Percentiles rank a stretch among this genome's conserved stretches.
Evolutionary conservation across 169 alveolate species (phyloP).

Genomic region (Eimeria brunetti): DNA sequence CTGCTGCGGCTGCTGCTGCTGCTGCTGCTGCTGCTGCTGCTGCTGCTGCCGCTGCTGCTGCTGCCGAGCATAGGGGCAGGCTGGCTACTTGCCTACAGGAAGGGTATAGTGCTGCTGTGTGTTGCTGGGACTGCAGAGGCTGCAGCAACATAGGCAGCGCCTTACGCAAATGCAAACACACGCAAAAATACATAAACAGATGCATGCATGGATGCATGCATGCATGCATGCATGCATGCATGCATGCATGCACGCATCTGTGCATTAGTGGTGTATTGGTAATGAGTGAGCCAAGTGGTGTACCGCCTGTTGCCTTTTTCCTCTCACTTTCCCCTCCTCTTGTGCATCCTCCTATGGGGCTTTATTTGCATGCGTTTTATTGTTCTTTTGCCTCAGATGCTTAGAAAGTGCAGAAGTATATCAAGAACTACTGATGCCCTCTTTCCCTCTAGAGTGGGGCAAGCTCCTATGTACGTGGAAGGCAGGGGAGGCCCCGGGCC

Average conservation of each 20-base stretch:
- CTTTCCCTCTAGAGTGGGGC: conserved; percentile 60
- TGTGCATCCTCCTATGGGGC: neutral
- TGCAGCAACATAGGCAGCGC: neutral
- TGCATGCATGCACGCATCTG: neutral
- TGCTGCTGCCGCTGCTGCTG: no score
- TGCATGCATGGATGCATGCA: neutral
- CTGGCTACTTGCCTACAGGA: no score
- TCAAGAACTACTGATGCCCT: conserved; percentile 49
- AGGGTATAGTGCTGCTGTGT: no score
- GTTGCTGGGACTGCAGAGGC: neutral
- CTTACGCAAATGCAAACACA: neutral
- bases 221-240: neutral
- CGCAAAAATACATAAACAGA: neutral
- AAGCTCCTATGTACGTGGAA: conserved; percentile 61
- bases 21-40: no score
- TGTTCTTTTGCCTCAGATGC: neutral
- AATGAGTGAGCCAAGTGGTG: neutral
- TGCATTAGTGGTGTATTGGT: neutral
- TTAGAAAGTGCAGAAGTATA: conserved; percentile 30
- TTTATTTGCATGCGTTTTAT: neutral
- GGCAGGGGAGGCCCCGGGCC: conserved; percentile 23
- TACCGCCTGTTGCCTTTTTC: no score
- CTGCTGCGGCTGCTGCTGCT: neutral
- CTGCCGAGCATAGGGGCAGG: no score
- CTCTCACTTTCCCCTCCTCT: no score